Base-by-base conservation (phyloP, 2,329 filamentous ascomycete species). In the Ophiostoma ulmi region DNA sequence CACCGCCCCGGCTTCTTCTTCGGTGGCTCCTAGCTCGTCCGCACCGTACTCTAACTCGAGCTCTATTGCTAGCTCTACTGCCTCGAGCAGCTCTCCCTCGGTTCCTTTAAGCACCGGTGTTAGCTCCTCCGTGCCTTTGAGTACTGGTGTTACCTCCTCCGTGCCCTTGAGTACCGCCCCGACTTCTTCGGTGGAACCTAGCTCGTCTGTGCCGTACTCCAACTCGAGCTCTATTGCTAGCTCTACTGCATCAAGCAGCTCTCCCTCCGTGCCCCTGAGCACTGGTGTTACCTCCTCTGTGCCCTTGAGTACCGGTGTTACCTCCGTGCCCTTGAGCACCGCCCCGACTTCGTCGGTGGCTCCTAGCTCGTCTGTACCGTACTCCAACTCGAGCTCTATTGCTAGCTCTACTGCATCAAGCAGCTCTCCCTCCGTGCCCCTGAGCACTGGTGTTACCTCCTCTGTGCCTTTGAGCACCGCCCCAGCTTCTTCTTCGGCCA, bases 141-240 rank as follows among this genome's bases (percentile, higher is more conserved):
- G 63, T 36, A 66, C 63, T 4, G 63, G 63, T 6, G 61, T 20
- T 1, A 26, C 26, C 14, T 63, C 58, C 3, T 66, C 63, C 20
- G 20, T 26, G 31, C 36, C 63, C 3, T 11, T 41, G 20, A 41
- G 36, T 38, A 39, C 63, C 63, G 17, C 17, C 7, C 7, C 38
- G 8, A 17, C 22, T 4, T 67, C 64, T 4, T 65, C 63, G 8
- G 65, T 10, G 4, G 26, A 26, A 1, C 26, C 26, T 35, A 63
- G 58, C 58, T 35, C 44, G 44, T 48, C 58, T 2, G 26, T 5
- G 1, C 5, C 22, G n/a, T 67, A 3, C n/a, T 20, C 39, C 10
- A 66, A 67, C 39, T 67, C 65, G 65, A 67, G 38, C 20, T 26
- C 52, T 8, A 26, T 26, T 26, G 52, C 64, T 11, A 39, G 35